Evolutionary conservation across 1,139 yeast genomes (phyloP), one percentile per base, ranked within the genome.

Genomic region (Sporopachydermia cereana): DNA sequence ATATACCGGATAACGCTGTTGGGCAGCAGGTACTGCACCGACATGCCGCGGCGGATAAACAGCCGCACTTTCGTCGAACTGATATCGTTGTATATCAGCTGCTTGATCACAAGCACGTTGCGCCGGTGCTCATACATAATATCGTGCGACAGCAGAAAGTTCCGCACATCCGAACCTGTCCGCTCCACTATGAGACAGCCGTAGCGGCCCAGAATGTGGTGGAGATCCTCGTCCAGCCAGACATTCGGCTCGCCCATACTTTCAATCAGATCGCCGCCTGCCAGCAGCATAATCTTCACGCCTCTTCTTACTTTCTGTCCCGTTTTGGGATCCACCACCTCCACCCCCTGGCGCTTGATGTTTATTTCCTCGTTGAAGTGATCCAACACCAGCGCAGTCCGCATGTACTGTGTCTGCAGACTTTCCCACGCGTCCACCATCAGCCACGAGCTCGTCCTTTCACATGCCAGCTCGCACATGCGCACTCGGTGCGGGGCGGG

Each of bases 401-500:
- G 73, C 24, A 95, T 88, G 61, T 93, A 93, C 44, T 77, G 74
- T 1, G 88, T 85, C 61, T 93, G 98, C 49, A 91, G 69, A 4
- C 95, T 83, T 63, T 91, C 99, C 99, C 99, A 91, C 0, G 97
- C 96, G 62, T 91, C 99, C 22, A 91, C 98, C 97, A 91, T 93
- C 43, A 93, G 71, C 97, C 99, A 91, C 24, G 93, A 79, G 2
- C 93, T 80, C 0, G 99, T 91, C 57, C 98, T 74, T 59, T 91
- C 98, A 63, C 98, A 89, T 0, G 97, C 98, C 59, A 91, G 70
- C 61, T 93, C 97, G 63, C 98, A 89, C 98, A 91, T 91, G 46
- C 97, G 72, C 9, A 91, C 98, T 48, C 99, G 74, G 63, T 91
- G 95, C 51, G 71, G 72, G 0, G 97, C 76, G 0, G 84, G 77